Evolutionary conservation across 352 stramenopile species (phyloP), one percentile per base, ranked within the genome.

Genomic region (Phytophthora sp.): DNA sequence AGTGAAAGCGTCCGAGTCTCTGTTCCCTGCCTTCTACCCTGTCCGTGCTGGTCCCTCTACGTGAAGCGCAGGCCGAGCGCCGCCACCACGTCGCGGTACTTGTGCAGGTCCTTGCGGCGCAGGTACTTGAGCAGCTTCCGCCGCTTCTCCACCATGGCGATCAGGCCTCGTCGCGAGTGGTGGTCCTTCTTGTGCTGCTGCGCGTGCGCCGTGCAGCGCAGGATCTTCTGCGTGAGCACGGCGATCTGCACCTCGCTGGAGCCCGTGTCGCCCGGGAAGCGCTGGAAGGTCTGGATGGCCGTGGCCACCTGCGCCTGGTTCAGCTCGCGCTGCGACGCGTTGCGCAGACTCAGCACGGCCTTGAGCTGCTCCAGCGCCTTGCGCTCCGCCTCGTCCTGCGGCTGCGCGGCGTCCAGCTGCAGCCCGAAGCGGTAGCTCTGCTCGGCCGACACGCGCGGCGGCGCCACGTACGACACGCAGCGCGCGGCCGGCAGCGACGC

Each of bases 91-190:
- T 77, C 83, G 43, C 84, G 81, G 71, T 71, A 95, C 72, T 94
- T 92, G 53, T 77, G 65, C 61, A 95, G 59, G 59, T 95, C 84
- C 73, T 94, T 79, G 30, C 85, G 79, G 31, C 84, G 84, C 71
- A 95, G 59, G 67, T 93, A 95, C 72, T 92, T 89, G 54, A 95
- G 78, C 44, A 95, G 67, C 71, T 94, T 95, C 67, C 84, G 84
- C 63, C 87, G 82, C 70, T 91, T 90, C 71, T 91, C 76, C 34
- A 95, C 85, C 87, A 95, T 92, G 18, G 85, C 81, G 34, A 94
- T 91, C 18, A 95, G 76, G 3, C 87, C 87, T 60, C 87, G 84
- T 62, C 84, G 79, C 66, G 87, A 95, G 77, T 95, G 87, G 55
- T 94, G 84, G 71, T 95, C 87, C 68, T 95, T 91, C 84, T 94